Percentiles rank a stretch among this genome's conserved stretches.
Evolutionary conservation across 225 moss, liverwort and hornwort species (phyloP).

Genomic region (Straminergon stramineum): DNA sequence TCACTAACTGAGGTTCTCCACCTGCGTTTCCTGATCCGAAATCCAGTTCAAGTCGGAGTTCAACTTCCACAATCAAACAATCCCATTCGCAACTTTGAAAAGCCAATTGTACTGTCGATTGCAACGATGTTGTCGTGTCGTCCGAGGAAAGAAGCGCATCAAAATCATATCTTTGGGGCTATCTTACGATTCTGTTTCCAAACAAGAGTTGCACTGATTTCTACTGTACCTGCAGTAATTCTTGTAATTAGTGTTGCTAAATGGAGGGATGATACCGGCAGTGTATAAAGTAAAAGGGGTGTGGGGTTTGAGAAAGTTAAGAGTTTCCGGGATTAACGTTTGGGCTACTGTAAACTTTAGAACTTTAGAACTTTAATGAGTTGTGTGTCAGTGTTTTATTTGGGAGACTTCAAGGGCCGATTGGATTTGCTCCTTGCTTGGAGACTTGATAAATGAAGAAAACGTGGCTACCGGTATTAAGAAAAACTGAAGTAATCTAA

Average conservation of each 20-base stretch:
- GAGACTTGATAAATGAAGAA: too few species aligned
- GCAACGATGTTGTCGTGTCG: background rate
- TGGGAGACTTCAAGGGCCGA: background rate
- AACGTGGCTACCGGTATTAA: too few species aligned
- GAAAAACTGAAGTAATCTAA: too few species aligned
- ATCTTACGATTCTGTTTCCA: background rate
- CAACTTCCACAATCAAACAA: background rate
- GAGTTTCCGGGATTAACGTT: background rate
- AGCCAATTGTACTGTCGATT: background rate
- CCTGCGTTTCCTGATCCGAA: background rate
- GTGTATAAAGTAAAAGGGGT: background rate
- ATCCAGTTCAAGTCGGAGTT: background rate
- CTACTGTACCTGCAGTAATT: background rate
- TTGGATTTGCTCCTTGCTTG: too few species aligned
- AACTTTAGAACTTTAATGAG: background rate
- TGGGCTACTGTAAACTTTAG: background rate
- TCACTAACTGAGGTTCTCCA: background rate
- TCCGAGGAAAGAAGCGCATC: background rate
- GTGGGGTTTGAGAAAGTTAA: background rate
- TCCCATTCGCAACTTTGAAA: background rate
- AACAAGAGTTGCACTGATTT: background rate
- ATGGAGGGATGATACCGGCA: background rate
- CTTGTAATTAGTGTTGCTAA: background rate
- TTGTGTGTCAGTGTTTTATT: background rate
- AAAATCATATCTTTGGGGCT: background rate